A percentile compares a stretch with the other conserved stretches of the same genome.
Conservation (phyloP, 2,329 filamentous ascomycete species). For the Monilinia fructigena region DNA sequence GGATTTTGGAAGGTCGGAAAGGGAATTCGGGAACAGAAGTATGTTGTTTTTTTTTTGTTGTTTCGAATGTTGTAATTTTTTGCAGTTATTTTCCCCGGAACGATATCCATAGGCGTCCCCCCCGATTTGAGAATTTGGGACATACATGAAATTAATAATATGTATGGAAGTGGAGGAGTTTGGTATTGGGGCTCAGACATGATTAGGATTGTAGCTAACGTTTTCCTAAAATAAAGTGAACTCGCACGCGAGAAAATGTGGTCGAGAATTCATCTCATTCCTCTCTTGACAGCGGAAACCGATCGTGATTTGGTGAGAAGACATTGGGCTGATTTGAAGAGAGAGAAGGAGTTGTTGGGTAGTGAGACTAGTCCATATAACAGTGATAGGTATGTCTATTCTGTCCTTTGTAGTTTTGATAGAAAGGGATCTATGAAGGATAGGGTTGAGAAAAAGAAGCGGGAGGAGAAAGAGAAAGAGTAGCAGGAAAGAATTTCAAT, state of each 20-base stretch:
- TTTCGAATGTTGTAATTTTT: not conserved
- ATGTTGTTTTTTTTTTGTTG: not conserved
- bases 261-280: slow-evolving; percentile 92
- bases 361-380: slow-evolving; percentile 84
- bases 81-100: no score
- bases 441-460: no score
- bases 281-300: slow-evolving; percentile 91
- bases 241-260: slow-evolving; percentile 97
- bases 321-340: slow-evolving; percentile 78
- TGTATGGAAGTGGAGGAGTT: no score
- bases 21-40: slow-evolving; percentile 86
- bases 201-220: slow-evolving; percentile 19
- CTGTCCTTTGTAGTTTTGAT: slow-evolving; percentile 3
- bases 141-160: no score
- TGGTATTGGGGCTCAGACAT: not conserved
- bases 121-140: no score
- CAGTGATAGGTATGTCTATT: slow-evolving; percentile 68
- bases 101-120: no score
- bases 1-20: slow-evolving; percentile 85
- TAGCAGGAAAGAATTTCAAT: not conserved
- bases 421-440: no score
- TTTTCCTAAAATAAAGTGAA: slow-evolving; percentile 53
- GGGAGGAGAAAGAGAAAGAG: no score
- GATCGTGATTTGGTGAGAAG: slow-evolving; percentile 91
- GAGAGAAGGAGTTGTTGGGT: slow-evolving; percentile 88